Base-by-base conservation (phyloP, 148 eudicot genomes). In the Rhododendron vialii region DNA sequence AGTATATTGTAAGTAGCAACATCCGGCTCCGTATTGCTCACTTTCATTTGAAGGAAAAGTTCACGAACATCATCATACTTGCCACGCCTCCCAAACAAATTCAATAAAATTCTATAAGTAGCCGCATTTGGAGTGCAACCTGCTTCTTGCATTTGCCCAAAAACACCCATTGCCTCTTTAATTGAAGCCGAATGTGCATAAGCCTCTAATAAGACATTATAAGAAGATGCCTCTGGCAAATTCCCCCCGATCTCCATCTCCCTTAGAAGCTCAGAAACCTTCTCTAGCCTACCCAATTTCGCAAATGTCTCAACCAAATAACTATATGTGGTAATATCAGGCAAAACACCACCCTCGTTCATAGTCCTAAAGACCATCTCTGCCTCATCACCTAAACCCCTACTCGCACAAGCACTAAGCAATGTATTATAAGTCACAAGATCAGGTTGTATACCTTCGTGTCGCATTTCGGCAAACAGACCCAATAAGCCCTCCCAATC, bases 1-100 rank as follows among this genome's bases (percentile, higher is more conserved):
- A 96, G 98, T 57, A 95, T 94, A 85, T 96, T 96, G 86, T 96
- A 96, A 20, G 99, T 96, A 53, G 94, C 89, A 0, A 92, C 96
- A 93, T 96, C 96, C 15, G 98, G 97, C 90, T 94, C 96, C 0
- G 98, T 96, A 81, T 92, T 95, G 88, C 98, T 96, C 86, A 92
- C 98, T 89, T 96, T 96, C 99, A 96, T 96, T 90, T 96, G 98
- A 83, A 96, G 98, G 87, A 96, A 96, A 89, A 96, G 95, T 24
- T 94, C 94, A 2, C 98, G 94, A 80, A 95, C 99, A 43, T 96
- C 99, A 80, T 96, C 98, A 86, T 95, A 96, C 85, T 95, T 96
- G 81, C 97, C 98, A 55, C 93, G 89, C 80, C 86, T 92, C 86
- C 99, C 99, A 88, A 89, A 94, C 92, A 96, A 87, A 89, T 95